Evolutionary conservation across 257 asterid genomes (phyloP).

Genomic region (Solanum chmielewskii): DNA sequence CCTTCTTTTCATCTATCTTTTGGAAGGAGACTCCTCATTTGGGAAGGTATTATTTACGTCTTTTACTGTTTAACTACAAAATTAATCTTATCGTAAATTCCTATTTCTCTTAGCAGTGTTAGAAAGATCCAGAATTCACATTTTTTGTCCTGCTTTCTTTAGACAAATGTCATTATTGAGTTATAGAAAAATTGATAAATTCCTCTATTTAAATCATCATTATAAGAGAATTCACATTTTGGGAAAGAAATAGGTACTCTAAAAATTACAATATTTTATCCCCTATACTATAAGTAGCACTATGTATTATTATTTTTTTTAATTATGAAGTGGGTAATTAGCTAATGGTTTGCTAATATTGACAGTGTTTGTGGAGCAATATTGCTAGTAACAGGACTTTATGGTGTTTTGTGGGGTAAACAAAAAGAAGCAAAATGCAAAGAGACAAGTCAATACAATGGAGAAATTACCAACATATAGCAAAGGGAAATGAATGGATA

Average conservation of each 20-base stretch:
- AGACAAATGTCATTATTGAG: background rate
- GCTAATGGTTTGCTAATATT: background rate
- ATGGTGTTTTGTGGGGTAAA: slow-evolving; percentile 33
- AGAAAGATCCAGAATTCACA: too few species aligned
- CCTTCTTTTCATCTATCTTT: slow-evolving; percentile 32
- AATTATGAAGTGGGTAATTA: background rate
- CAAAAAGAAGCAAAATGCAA: slow-evolving; percentile 7
- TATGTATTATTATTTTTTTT: background rate
- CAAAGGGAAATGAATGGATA: background rate
- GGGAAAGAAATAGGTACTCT: background rate
- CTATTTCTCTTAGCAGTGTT: too few species aligned
- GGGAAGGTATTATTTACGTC: slow-evolving; percentile 29
- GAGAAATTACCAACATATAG: background rate
- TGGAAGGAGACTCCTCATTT: slow-evolving; percentile 44
- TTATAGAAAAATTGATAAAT: background rate
- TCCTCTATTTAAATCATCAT: background rate
- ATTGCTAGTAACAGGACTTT: slow-evolving; percentile 23
- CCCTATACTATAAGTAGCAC: background rate
- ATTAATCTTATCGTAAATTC: too few species aligned
- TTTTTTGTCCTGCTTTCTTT: background rate
- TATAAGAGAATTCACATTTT: background rate
- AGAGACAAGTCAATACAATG: background rate
- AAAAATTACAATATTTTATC: too few species aligned
- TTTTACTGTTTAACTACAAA: too few species aligned
- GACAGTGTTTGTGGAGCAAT: slow-evolving; percentile 26